Base-by-base conservation (phyloP, 2,329 filamentous ascomycete species). In the Escovopsis sp. region DNA sequence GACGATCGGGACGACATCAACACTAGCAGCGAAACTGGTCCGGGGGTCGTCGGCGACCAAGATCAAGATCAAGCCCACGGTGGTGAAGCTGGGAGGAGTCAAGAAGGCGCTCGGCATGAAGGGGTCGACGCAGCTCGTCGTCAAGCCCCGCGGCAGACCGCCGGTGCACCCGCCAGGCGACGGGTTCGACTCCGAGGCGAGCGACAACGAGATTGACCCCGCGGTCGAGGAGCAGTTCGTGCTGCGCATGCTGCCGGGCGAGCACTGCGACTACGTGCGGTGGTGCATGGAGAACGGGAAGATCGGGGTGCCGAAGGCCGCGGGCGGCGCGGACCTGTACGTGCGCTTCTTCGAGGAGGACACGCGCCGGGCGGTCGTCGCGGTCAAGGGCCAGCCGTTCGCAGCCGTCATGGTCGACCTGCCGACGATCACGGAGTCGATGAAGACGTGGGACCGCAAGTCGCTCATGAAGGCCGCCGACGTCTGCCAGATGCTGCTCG, bases 121-220 rank as follows among this genome's bases (percentile, higher is more conserved):
- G 33, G 52, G 45, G 36, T 52, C 41, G 38, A 59, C 56, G 30
- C 54, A 61, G 33, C 41, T 63, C 15, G 56, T 62, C 31, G 52
- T 83, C 38, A 79, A 76, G 48, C 64, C 73, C 33, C 74, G 77
- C 46, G 79, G 78, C n/a, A 70, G 75, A 42, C 66, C 72, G 2
- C 79, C 82, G 6, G 63, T 70, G 23, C 72, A 83, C 43, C 76
- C 76, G 5, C 71, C 74, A 1, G 90, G 90, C 35, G 85, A 93
- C 37, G 90, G 88, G 7, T 98, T 96, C 57, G 90, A 98, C 54
- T 94, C 87, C 3, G 90, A 96, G 56, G 85, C 87, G 11, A 90
- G 86, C 37, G 90, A 96, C 51, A 75, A 79, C 12, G 90, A 98
- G 55, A 58, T 65, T 9, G 90, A 98, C 49, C 90, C 90, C 1